Base-by-base conservation (phyloP, 192 early-diverging fungal species). In the Podila epigama region DNA sequence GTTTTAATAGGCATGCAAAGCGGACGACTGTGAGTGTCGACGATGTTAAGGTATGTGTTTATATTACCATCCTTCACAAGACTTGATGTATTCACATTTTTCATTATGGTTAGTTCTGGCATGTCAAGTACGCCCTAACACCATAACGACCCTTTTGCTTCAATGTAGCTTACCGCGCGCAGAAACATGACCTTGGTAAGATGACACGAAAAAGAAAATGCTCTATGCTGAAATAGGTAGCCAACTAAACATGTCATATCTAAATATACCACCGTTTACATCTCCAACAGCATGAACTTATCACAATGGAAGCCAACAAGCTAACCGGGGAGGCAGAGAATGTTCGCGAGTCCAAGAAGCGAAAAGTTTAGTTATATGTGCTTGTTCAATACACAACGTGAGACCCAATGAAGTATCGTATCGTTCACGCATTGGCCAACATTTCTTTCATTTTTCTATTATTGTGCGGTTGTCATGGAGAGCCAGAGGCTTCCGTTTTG, bases 181-280 rank as follows among this genome's bases (percentile, higher is more conserved):
- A 77, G 81, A 53, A 82, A 82, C 39, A 63, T 67, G 12, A 68
- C 75, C 51, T 51, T 82, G 75, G 81, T 82, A 82, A 63, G 70
- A 50, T 20, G 6, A 22, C n/a, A 25, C 5, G 13, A 15, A 5
- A 44, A n/a, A 9, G 16, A 44, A 44, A 5, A 9, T n/a, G 40
- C 7, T 42, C 5, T 18, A 12, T 5, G 12, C n/a, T 18, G 44
- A 22, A 22, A 25, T 48, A 22, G n/a, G n/a, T 10, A 10, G 20
- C n/a, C 44, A 48, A 5, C n/a, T 22, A 20, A 13, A 39, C 22
- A 20, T 48, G 1, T 1, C 10, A 8, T 42, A n/a, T 18, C 18
- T 16, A 48, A 10, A 22, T 5, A 2, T 48, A 22, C 25, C 4
- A 10, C 10, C 20, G 11, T n/a, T 22, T 9, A 48, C 25, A 5